These are phyloP conservation scores for Suillus paluster DNA, from an alignment of 768 basidiomycete genomes.

Conservation along the genomic window DNA sequence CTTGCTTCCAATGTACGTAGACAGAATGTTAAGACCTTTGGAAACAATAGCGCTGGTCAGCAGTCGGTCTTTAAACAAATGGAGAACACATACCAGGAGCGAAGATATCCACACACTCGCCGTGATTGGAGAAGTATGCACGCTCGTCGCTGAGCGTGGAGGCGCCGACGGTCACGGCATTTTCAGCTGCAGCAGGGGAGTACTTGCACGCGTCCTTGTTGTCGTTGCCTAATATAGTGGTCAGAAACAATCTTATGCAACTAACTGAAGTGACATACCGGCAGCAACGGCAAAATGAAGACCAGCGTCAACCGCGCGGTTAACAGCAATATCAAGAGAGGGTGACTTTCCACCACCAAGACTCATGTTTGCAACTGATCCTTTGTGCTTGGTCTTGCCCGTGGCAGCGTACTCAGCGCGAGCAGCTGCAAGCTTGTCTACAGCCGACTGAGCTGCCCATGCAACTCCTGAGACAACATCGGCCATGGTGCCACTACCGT, in stretches of 20 bases:
- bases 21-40: constrained; percentile 81
- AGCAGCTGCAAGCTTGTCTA: constrained; percentile 61
- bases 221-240: constrained; percentile 61
- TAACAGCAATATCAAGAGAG: constrained; percentile 83
- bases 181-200: constrained; percentile 89
- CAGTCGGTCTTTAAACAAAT: neutral
- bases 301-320: constrained; percentile 80
- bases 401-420: constrained; percentile 68
- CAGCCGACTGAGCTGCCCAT: constrained; percentile 68
- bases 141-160: constrained; percentile 81
- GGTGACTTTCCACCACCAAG: constrained; percentile 94
- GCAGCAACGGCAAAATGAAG: constrained; percentile 98
- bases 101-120: constrained; percentile 90
- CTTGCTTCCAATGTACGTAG: constrained; percentile 76
- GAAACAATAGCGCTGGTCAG: constrained; percentile 7
- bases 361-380: constrained; percentile 96
- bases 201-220: constrained; percentile 90
- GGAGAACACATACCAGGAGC: constrained; percentile 64
- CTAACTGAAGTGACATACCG: constrained; percentile 51
- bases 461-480: constrained; percentile 90
- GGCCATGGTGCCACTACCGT: constrained; percentile 93
- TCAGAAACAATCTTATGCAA: constrained; percentile 5
- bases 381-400: constrained; percentile 85
- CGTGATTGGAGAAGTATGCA: constrained; percentile 93
- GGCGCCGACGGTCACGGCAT: constrained; percentile 94